Conservation (phyloP, 1,139 yeast species). For the Magnusiomyces suaveolens region DNA sequence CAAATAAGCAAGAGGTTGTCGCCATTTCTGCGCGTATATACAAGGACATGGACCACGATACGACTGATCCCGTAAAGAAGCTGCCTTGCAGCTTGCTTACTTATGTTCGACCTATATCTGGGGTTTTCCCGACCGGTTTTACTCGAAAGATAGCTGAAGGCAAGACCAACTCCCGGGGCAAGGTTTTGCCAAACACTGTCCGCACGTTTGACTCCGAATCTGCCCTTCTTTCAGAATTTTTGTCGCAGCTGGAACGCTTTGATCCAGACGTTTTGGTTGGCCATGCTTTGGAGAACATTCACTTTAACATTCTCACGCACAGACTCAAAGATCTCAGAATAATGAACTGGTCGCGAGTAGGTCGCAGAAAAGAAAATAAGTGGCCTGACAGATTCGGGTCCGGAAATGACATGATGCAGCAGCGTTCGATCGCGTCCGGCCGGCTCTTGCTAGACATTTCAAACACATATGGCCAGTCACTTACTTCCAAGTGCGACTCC, state of each 20-base stretch:
- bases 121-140: slow-evolving; percentile 66
- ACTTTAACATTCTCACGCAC: slow-evolving; percentile 71
- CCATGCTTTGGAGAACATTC: slow-evolving; percentile 70
- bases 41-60: slow-evolving; percentile 53
- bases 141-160: slow-evolving; percentile 32
- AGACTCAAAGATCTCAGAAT: slow-evolving; percentile 69
- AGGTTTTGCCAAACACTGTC: slow-evolving; percentile 11
- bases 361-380: slow-evolving; percentile 56
- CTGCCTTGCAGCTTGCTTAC: slow-evolving; percentile 38
- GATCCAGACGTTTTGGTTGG: slow-evolving; percentile 93
- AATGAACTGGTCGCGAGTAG: slow-evolving; percentile 71
- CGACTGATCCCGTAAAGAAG: slow-evolving; percentile 28
- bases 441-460: slow-evolving; percentile 86
- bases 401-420: slow-evolving; percentile 39
- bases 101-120: slow-evolving; percentile 59
- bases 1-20: slow-evolving; percentile 77
- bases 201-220: slow-evolving; percentile 50
- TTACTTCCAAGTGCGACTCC: slow-evolving; percentile 87
- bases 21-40: slow-evolving; percentile 66
- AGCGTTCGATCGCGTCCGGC: slow-evolving; percentile 69
- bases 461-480: slow-evolving; percentile 89
- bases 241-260: slow-evolving; percentile 56
- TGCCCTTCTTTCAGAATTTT: slow-evolving; percentile 52
- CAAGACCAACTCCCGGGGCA: slow-evolving; percentile 7
- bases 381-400: slow-evolving; percentile 72